Base-by-base conservation (phyloP, 2,329 filamentous ascomycete genomes). In the Stylonectria norvegica region DNA sequence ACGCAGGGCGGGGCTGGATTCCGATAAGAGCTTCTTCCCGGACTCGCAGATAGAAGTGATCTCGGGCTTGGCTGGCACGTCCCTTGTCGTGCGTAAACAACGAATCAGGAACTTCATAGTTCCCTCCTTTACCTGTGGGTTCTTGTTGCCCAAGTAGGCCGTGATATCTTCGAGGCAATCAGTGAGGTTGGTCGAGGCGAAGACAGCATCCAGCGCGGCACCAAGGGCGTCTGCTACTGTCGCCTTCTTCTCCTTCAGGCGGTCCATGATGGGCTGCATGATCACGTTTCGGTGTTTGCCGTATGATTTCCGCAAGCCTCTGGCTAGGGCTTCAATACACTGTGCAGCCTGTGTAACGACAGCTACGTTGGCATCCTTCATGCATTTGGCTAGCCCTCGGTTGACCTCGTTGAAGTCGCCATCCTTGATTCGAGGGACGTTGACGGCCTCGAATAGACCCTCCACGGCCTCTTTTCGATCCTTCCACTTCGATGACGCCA, bases 311-410 rank as follows among this genome's bases (percentile, higher is more conserved):
- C 88, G 83, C 45, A 98, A 63, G 34, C 93, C 93, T 57, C 88
- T 93, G 32, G 90, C 91, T 18, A 98, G 71, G 19, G 86, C 77
- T 57, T 97, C 90, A 22, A 96, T 85, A 65, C 91, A 95, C 56
- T 94, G 90, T 3, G 91, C 93, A 5, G 94, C 91, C 49, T 93
- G 84, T 2, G 86, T 93, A 15, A 96, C 93, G 34, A 97, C 93
- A 5, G 88, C 85, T 52, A 98, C 85, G 60, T 98, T 98, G 55
- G 94, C 93, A 55, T 98, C 94, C 66, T 98, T 98, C 93, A 98
- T 98, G 55, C 81, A 89, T 66, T 97, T 98, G 31, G 93, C 91
- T 39, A 97, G 75, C 4, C 81, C 84, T 45, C 87, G 79, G 40
- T 87, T 81, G 52, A 97, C 76, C 56, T 97, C 91, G 61, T 84